Percentiles rank a stretch among this genome's conserved stretches.
Conservation (phyloP, 2,329 filamentous ascomycete genomes). For the Sporothrix pseudoabietina region DNA sequence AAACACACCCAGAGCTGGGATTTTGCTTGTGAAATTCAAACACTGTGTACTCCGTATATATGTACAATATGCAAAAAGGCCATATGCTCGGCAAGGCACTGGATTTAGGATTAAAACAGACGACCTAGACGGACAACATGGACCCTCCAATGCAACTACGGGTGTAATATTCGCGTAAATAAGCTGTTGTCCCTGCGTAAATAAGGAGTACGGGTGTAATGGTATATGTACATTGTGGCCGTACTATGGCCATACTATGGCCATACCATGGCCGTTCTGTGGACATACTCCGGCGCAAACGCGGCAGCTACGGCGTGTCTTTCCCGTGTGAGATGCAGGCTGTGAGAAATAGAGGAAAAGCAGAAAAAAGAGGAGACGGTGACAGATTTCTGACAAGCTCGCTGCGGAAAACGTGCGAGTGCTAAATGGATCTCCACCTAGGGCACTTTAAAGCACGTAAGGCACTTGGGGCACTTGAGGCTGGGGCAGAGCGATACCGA, state of each 20-base stretch:
- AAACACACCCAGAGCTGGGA: not conserved
- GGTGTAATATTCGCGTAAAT: not conserved
- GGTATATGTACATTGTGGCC: not conserved
- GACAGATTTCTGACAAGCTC: not conserved
- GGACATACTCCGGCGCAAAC: not conserved
- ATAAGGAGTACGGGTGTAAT: not conserved
- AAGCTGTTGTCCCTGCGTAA: not conserved
- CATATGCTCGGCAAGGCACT: conserved; percentile 5
- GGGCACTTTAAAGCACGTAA: not conserved
- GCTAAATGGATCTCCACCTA: not conserved
- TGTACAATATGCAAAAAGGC: not conserved
- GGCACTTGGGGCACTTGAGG: conserved; percentile 1
- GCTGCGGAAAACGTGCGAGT: conserved; percentile 5
- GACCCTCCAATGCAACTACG: conserved; percentile 1
- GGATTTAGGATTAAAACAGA: conserved; percentile 3
- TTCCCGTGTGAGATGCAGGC: not conserved
- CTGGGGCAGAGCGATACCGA: not conserved
- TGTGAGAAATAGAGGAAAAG: not conserved
- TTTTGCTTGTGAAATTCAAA: conserved; percentile 5
- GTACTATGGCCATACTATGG: not conserved
- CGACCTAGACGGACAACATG: conserved; percentile 2
- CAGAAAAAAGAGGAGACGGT: not conserved
- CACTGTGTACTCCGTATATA: not conserved
- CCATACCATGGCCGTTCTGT: not conserved
- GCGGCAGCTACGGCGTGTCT: conserved; percentile 12